Base-by-base conservation (phyloP, 257 asterid species). In the Penstemon newberryi region DNA sequence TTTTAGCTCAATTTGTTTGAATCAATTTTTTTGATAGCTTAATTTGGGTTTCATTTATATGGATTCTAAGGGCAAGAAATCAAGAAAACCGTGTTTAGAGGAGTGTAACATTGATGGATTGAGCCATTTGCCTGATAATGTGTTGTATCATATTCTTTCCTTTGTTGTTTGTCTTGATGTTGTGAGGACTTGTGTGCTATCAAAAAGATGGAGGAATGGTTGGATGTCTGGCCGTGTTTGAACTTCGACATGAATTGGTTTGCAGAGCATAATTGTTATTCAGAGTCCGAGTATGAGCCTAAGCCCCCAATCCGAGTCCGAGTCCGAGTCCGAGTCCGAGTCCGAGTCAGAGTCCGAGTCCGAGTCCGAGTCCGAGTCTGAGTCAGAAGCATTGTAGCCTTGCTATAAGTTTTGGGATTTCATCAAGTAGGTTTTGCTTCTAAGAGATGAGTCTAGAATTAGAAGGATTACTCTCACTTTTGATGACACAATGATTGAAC, bases 131-230 rank as follows among this genome's bases (percentile, higher is more conserved):
- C 75, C 73, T 0, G 73, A 69, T 13, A 73, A 72, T 68, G 4
- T 63, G 25, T 46, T 77, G 56, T 61, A 57, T 60, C 71, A 59
- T 19, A 40, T 68, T 33, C 18, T 72, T 40, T 62, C 64, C 12
- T 56, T 11, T 54, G 56, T 77, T 33, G 75, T 63, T 52, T 69
- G 72, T 53, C 60, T 73, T 41, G 75, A 68, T 47, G 69, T 54
- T 11, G 65, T 57, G 49, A 62, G 75, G 60, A 77, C 78, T n/a
- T 12, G 65, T 10, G 60, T 67, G 78, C 65, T 79, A 4, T 74
- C 67, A 7, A 71, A 60, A 66, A 43, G 67, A 68, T 79, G 78
- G 80, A 79, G 64, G 63, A 49, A 33, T 53, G 66, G 63, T 33
- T 79, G 77, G 71, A 15, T 15, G n/a, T 50, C 65, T 1, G 18